These are phyloP conservation scores for Trichoderma cornu-damae DNA, from an alignment of 2,329 filamentous ascomycete species.

Conservation along the genomic window DNA sequence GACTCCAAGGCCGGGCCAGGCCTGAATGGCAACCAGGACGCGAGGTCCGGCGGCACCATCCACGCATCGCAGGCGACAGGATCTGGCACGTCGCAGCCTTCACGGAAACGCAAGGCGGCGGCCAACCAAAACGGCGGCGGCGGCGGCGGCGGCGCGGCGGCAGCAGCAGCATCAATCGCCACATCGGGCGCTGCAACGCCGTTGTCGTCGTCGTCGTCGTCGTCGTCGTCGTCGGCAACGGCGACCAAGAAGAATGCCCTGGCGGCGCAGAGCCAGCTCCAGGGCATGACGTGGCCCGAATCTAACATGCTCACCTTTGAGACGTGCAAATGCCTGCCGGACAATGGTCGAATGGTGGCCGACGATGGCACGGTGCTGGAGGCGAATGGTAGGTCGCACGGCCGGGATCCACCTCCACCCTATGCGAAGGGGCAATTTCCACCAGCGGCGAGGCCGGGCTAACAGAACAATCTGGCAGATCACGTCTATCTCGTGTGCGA, in stretches of 20 bases:
- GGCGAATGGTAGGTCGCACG: constrained; percentile 80
- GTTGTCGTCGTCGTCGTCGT: constrained; percentile 14
- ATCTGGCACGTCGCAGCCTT: constrained; percentile 43
- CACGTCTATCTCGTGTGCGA: constrained; percentile 96
- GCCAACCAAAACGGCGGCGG: constrained; percentile 20
- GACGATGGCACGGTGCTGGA: constrained; percentile 84
- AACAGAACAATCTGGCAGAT: constrained; percentile 42
- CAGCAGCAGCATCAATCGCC: constrained; percentile 23
- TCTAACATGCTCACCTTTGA: constrained; percentile 90
- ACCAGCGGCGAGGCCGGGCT: constrained; percentile 23
- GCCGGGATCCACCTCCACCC: constrained; percentile 18
- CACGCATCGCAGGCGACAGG: constrained; percentile 43
- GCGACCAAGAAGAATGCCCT: constrained; percentile 25
- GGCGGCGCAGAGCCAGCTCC: constrained; percentile 33
- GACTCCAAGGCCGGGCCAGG: constrained; percentile 34
- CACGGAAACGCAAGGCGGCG: constrained; percentile 83
- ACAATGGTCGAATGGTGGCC: constrained; percentile 73
- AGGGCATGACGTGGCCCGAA: constrained; percentile 47
- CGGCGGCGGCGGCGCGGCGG: no score
- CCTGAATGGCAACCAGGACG: constrained; percentile 37
- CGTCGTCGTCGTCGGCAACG: constrained; percentile 16
- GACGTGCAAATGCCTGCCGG: constrained; percentile 60
- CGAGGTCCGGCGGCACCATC: constrained; percentile 25
- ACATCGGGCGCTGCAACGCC: constrained; percentile 18
- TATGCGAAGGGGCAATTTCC: constrained; percentile 18